Percentiles rank a stretch among this genome's conserved stretches.
These are phyloP conservation scores for Colletotrichum sp. DNA, from an alignment of 2,329 filamentous ascomycete species.

Conservation along the genomic window DNA sequence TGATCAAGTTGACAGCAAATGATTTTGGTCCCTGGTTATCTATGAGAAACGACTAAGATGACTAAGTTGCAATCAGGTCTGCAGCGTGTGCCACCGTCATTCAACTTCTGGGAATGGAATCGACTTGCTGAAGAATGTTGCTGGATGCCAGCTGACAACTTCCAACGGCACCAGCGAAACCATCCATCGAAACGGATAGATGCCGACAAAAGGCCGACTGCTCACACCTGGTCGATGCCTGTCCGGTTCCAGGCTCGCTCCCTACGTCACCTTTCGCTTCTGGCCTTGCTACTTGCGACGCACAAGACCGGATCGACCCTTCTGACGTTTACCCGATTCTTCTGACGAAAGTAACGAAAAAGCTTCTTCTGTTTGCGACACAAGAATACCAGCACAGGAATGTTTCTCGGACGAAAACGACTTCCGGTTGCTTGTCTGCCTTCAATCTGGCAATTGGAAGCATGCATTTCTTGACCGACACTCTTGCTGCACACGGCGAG, in stretches of 20 bases:
- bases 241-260: not conserved
- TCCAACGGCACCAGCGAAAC: not conserved
- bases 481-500: constrained; percentile 9
- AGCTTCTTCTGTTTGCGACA: constrained; percentile 8
- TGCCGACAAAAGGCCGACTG: not conserved
- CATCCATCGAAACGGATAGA: not conserved
- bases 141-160: not conserved
- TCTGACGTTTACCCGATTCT: not conserved
- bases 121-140: not conserved
- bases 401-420: constrained; percentile 3
- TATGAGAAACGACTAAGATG: not conserved
- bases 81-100: not conserved
- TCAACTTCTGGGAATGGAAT: not conserved
- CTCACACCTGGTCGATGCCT: not conserved
- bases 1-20: not conserved
- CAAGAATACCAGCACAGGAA: not conserved
- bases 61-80: not conserved
- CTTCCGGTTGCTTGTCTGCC: not conserved
- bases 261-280: not conserved
- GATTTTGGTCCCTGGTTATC: not conserved
- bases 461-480: not conserved
- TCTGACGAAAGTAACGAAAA: not conserved
- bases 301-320: constrained; percentile 3
- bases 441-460: not conserved
- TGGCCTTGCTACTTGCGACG: not conserved